These are phyloP conservation scores for Hypholoma sublateritium DNA, from an alignment of 768 basidiomycete genomes.

Conservation along the genomic window DNA sequence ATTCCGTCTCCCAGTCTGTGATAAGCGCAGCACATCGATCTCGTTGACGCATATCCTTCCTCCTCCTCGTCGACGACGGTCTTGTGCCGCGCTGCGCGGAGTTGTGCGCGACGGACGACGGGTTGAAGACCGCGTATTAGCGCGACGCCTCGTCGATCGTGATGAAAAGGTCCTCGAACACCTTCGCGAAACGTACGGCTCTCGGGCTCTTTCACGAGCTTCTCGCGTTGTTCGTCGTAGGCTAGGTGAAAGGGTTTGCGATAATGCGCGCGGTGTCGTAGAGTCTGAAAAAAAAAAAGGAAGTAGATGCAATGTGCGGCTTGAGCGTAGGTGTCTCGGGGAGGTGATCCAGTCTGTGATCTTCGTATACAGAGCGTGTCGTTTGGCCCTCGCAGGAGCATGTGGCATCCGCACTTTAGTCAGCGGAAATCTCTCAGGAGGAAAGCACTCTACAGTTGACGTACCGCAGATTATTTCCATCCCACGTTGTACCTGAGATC, in stretches of 20 bases:
- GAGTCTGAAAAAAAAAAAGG: constrained; percentile 87
- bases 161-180: constrained; percentile 92
- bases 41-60: constrained; percentile 50
- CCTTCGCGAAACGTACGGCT: constrained; percentile 87
- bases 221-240: constrained; percentile 92
- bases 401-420: too few relatives aligned
- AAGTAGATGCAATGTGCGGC: constrained; percentile 99
- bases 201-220: constrained; percentile 87
- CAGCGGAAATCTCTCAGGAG: too few relatives aligned
- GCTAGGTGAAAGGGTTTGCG: constrained; percentile 95
- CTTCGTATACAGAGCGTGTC: constrained; percentile 80
- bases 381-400: constrained; percentile 91
- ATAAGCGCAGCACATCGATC: too few relatives aligned
- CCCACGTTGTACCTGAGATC: too few relatives aligned
- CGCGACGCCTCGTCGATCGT: constrained; percentile 85
- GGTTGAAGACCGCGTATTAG: constrained; percentile 93
- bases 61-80: constrained; percentile 89
- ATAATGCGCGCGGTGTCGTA: constrained; percentile 96
- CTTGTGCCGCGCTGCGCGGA: constrained; percentile 46
- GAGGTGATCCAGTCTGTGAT: constrained; percentile 97
- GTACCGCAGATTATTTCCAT: too few relatives aligned
- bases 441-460: too few relatives aligned
- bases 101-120: constrained; percentile 69
- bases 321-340: constrained; percentile 93
- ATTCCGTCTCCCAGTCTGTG: too few relatives aligned